Base-by-base conservation (phyloP, 2,329 filamentous ascomycete genomes). In the Coleophoma eucalyptorum region DNA sequence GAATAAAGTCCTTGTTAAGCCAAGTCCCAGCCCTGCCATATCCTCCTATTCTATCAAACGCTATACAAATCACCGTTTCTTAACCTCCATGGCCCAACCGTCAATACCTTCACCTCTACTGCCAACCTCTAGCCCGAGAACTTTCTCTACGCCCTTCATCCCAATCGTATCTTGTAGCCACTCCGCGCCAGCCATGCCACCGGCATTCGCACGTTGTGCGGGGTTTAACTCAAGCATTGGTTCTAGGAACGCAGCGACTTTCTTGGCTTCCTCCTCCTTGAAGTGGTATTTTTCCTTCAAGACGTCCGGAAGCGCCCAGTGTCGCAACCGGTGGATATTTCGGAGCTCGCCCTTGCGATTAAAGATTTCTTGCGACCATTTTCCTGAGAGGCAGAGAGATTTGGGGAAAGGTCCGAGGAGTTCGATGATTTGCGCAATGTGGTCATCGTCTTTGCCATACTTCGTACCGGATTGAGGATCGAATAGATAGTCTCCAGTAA, bases 291-390 rank as follows among this genome's bases (percentile, higher is more conserved):
- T 99, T 70, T 99, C 94, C 54, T 87, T 83, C 32, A 99, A 77
- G 1, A 99, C 94, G 63, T 97, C 93, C 0, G 92, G 84, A 5
- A 99, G 76, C 0, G 92, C 91, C 94, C 94, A 99, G 72, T 97
- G 93, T 48, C 94, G 88, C 56, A 99, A 80, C 42, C 94, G 84
- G 70, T 97, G 94, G 62, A 99, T 99, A 72, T 99, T 97, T 52
- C 94, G 89, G 35, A 99, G 81, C 68, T 99, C 94, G 61, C 94
- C 94, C 70, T 96, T 96, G 59, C 94, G 85, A 69, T 97, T 97
- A 77, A 99, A 99, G 56, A 99, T 99, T 69, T 97, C 94, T 69
- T 97, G 93, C 13, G 87, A 92, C 94, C 94, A 97, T 72, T 97
- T 97, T 47, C 94, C 94, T 1, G 89, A 87, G 49, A 96, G 80